A percentile compares a stretch with the other conserved stretches of the same genome.
Evolutionary conservation across 208 protist genomes (phyloP).

Genomic region (Trypanosoma grayi): DNA sequence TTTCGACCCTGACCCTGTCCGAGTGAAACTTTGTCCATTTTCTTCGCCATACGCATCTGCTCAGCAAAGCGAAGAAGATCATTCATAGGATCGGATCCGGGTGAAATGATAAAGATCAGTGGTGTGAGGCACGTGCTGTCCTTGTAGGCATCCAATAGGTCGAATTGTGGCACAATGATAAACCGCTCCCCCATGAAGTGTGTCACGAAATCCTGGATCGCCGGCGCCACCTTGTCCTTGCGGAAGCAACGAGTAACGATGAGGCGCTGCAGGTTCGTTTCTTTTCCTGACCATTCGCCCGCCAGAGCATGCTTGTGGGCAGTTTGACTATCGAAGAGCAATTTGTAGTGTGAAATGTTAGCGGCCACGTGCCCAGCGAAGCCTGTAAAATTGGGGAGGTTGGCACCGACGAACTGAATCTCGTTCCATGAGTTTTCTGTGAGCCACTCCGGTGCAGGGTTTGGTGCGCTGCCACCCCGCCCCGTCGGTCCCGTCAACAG

Average conservation of each 20-base stretch:
- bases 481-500: conserved; percentile 88
- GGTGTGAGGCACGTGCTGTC: conserved; percentile 92
- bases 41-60: conserved; percentile 93
- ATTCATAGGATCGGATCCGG: conserved; percentile 95
- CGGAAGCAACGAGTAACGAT: conserved; percentile 94
- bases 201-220: conserved; percentile 92
- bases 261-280: conserved; percentile 92
- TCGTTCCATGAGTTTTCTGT: conserved; percentile 93
- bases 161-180: conserved; percentile 95
- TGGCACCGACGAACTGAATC: conserved; percentile 80
- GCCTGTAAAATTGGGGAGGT: conserved; percentile 74
- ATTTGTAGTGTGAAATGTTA: conserved; percentile 81
- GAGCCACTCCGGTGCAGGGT: conserved; percentile 93
- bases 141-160: conserved; percentile 93
- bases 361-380: conserved; percentile 86
- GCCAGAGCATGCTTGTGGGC: conserved; percentile 84
- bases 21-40: conserved; percentile 94
- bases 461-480: conserved; percentile 46
- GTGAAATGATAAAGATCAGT: conserved; percentile 97
- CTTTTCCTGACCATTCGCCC: conserved; percentile 65
- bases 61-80: conserved; percentile 95
- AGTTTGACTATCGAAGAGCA: conserved; percentile 91
- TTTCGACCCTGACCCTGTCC: conserved; percentile 96
- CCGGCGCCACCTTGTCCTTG: conserved; percentile 95
- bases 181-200: conserved; percentile 92